phyloP scores from a whole-genome alignment of 1,139 yeast species.

The Yueomyces sp. region DNA sequence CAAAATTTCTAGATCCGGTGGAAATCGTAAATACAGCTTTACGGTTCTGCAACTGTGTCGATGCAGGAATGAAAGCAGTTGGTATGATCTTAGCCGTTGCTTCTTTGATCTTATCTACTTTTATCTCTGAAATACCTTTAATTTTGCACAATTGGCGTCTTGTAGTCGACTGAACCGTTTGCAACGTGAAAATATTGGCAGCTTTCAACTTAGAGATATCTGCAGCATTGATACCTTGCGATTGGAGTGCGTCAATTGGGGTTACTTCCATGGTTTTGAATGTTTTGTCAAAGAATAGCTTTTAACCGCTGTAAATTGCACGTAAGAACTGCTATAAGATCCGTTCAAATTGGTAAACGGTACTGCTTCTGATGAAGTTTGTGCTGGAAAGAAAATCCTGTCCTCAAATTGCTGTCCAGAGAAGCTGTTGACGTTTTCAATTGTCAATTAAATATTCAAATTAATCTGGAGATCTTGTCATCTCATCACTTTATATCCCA shows the following conservation, averaged over 20 bases:
- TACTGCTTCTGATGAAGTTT: too few species aligned
- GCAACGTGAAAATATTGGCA: constrained; percentile 41
- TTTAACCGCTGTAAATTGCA: not conserved
- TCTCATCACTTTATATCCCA: too few species aligned
- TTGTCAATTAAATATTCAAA: too few species aligned
- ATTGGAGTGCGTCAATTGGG: constrained; percentile 41
- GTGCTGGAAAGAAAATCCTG: too few species aligned
- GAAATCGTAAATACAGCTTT: constrained; percentile 35
- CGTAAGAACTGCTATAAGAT: too few species aligned
- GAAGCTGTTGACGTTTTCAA: too few species aligned
- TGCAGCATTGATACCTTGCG: constrained; percentile 44
- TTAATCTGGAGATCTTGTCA: too few species aligned
- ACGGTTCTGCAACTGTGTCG: constrained; percentile 38
- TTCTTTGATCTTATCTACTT: constrained; percentile 51
- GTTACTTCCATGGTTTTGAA: not conserved
- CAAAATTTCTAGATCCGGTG: constrained; percentile 44
- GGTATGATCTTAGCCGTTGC: constrained; percentile 41
- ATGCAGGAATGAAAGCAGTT: constrained; percentile 43
- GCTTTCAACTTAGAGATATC: constrained; percentile 41
- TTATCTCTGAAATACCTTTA: constrained; percentile 44
- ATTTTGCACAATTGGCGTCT: constrained; percentile 40
- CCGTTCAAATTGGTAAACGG: too few species aligned
- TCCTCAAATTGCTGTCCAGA: too few species aligned
- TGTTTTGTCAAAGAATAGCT: constrained; percentile 20
- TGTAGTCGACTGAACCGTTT: constrained; percentile 43